Percentiles rank a stretch among this genome's conserved stretches.
phyloP scores from a whole-genome alignment of 495 filamentous ascomycete genomes.

The Lineolata rhizophorae region DNA sequence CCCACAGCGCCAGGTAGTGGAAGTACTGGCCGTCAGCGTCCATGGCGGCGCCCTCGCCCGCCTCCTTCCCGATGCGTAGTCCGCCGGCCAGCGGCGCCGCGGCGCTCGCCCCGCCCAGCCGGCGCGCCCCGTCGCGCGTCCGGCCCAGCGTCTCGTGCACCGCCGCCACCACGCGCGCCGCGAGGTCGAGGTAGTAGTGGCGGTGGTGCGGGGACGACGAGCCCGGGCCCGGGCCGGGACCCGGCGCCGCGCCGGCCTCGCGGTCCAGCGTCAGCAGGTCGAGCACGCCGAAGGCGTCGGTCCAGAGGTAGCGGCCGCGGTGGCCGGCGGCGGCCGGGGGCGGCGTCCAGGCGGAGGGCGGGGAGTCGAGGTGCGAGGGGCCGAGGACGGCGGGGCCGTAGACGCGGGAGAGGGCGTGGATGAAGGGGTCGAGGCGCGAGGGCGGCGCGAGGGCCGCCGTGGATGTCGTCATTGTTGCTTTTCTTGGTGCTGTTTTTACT shows the following conservation, averaged over 20 bases:
- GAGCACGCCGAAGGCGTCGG: constrained; percentile 43
- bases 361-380: no score
- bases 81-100: constrained; percentile 34
- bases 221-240: no score
- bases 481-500: no score
- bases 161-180: constrained; percentile 25
- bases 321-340: constrained; percentile 35
- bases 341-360: no score
- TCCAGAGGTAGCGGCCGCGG: constrained; percentile 34
- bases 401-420: no score
- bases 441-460: no score
- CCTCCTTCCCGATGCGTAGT: constrained; percentile 38
- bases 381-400: no score
- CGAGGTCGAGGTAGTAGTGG: constrained; percentile 29
- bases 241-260: constrained; percentile 19
- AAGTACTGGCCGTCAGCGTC: constrained; percentile 48
- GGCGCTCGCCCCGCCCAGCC: constrained; percentile 32
- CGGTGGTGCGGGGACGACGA: no score
- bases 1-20: constrained; percentile 48
- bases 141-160: constrained; percentile 36
- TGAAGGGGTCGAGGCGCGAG: no score
- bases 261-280: constrained; percentile 40
- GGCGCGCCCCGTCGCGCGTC: constrained; percentile 26
- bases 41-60: constrained; percentile 23
- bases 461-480: no score